Conservation (phyloP, 2,329 filamentous ascomycete genomes). For the Dothistroma pini region DNA sequence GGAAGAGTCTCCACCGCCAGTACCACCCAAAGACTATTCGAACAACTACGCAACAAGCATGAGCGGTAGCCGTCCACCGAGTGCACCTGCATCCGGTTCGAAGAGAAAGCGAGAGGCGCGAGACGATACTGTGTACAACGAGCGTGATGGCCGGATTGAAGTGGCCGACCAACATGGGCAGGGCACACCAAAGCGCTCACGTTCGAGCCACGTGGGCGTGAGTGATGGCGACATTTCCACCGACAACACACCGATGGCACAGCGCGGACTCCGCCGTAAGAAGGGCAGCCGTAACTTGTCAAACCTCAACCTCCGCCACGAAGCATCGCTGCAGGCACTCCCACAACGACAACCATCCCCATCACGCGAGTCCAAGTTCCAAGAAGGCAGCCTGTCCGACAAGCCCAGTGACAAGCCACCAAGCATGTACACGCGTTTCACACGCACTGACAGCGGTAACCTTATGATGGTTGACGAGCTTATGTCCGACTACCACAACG, state of each 20-base stretch:
- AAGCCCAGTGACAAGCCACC: conserved; percentile 69
- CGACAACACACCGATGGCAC: conserved; percentile 25
- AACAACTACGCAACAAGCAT: conserved; percentile 21
- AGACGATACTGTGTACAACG: conserved; percentile 22
- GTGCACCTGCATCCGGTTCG: conserved; percentile 25
- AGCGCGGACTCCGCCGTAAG: conserved; percentile 34
- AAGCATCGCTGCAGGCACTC: conserved; percentile 23
- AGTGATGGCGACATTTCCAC: conserved; percentile 22
- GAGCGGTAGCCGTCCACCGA: conserved; percentile 18
- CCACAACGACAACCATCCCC: conserved; percentile 19
- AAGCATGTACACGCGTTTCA: conserved; percentile 57
- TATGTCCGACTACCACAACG: conserved; percentile 38
- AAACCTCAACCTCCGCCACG: conserved; percentile 35
- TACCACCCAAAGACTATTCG: conserved; percentile 32
- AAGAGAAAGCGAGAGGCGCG: conserved; percentile 31
- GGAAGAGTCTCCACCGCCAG: conserved; percentile 25
- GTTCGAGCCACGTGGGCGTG: conserved; percentile 14
- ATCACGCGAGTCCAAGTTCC: conserved; percentile 60
- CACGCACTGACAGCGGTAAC: conserved; percentile 30
- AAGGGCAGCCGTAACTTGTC: conserved; percentile 34
- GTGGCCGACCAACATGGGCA: conserved; percentile 21
- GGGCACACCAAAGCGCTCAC: conserved; percentile 31
- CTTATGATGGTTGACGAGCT: conserved; percentile 35
- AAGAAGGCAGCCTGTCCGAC: conserved; percentile 85
- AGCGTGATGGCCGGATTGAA: conserved; percentile 19